Percentiles rank a stretch among this genome's conserved stretches.
phyloP scores from a whole-genome alignment of 139 green algal species.

The Bryopsis sp. region DNA sequence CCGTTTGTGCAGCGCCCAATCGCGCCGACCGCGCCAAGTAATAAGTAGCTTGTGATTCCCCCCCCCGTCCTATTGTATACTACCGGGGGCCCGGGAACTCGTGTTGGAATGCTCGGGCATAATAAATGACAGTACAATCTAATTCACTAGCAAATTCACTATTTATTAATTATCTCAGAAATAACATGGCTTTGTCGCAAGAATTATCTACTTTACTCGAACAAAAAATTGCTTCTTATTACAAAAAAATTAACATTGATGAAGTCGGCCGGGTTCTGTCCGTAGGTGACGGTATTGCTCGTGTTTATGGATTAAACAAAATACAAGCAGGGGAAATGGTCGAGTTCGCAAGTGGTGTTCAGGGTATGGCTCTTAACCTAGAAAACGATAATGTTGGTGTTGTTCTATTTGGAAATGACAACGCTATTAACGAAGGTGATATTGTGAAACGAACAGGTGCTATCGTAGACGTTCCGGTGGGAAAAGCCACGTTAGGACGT shows the following conservation, averaged over 20 bases:
- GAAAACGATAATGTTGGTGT: conserved; percentile 87
- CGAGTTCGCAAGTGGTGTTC: conserved; percentile 73
- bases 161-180: conserved; percentile 14
- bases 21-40: too few relatives aligned
- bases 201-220: background rate
- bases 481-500: conserved; percentile 68
- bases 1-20: too few relatives aligned
- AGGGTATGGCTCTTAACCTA: conserved; percentile 88
- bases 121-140: too few relatives aligned
- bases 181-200: conserved; percentile 13
- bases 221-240: conserved; percentile 1
- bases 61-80: too few relatives aligned
- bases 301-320: conserved; percentile 78
- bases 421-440: conserved; percentile 60
- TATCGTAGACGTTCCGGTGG: conserved; percentile 85
- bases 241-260: background rate
- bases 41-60: too few relatives aligned
- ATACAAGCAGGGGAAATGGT: conserved; percentile 83
- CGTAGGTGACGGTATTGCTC: conserved; percentile 88
- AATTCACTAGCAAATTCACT: conserved; percentile 20
- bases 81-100: too few relatives aligned
- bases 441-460: conserved; percentile 81
- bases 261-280: conserved; percentile 67
- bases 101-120: too few relatives aligned
- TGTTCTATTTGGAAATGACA: conserved; percentile 79